Conservation (phyloP, 257 asterid genomes). For the Oldenlandia corymbosa region DNA sequence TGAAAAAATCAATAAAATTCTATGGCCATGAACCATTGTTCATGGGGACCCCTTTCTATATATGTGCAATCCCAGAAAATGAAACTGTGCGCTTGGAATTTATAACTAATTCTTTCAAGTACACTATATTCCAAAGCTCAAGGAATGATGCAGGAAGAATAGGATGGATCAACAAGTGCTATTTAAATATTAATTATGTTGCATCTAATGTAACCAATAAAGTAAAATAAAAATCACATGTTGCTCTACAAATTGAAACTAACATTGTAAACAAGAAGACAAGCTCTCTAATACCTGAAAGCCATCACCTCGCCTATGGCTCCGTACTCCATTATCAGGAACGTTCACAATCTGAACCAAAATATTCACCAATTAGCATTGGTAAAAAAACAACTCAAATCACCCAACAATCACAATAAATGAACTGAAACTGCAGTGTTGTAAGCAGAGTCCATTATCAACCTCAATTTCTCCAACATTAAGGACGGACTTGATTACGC, state of each 20-base stretch:
- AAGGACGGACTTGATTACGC: background rate
- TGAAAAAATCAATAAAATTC: background rate
- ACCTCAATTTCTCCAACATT: background rate
- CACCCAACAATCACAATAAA: background rate
- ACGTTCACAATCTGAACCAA: conserved; percentile 62
- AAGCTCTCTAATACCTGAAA: conserved; percentile 59
- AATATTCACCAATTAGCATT: conserved; percentile 5
- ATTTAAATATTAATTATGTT: background rate
- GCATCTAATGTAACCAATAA: background rate
- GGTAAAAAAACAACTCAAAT: background rate
- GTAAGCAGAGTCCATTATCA: too few relatives aligned
- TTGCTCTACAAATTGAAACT: background rate
- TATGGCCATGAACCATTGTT: background rate
- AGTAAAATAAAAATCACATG: background rate
- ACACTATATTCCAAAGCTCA: background rate
- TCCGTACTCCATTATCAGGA: conserved; percentile 70
- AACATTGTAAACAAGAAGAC: background rate
- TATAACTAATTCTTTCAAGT: background rate
- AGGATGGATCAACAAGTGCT: too few relatives aligned
- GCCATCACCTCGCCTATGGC: conserved; percentile 50
- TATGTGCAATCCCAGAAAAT: background rate
- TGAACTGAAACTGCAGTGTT: too few relatives aligned
- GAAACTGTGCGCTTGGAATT: background rate
- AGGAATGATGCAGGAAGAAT: too few relatives aligned
- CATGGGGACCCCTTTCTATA: background rate